Percentiles rank a stretch among this genome's conserved stretches.
Evolutionary conservation across 768 basidiomycete species (phyloP).

Genomic region (Infundibulicybe gibba): DNA sequence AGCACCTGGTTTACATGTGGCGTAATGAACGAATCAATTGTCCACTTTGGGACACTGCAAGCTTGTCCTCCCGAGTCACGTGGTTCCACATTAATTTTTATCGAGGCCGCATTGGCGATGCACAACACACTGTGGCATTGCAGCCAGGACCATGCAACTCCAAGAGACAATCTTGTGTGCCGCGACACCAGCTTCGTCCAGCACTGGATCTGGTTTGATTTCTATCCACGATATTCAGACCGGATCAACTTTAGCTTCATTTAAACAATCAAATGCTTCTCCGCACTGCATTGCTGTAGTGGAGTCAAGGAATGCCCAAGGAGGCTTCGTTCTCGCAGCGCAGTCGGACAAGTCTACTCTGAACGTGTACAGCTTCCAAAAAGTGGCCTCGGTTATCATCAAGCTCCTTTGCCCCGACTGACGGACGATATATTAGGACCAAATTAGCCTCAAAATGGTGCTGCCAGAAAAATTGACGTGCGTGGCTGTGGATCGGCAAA

Average conservation of each 20-base stretch:
- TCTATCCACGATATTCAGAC: slow-evolving; percentile 81
- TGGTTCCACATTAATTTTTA: slow-evolving; percentile 5
- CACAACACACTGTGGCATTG: not conserved
- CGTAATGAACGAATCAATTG: no score
- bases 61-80: slow-evolving; percentile 25
- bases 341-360: slow-evolving; percentile 88
- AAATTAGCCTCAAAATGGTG: slow-evolving; percentile 80
- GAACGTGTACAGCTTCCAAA: slow-evolving; percentile 92
- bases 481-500: slow-evolving; percentile 68
- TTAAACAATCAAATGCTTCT: slow-evolving; percentile 78
- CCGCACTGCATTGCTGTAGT: slow-evolving; percentile 66
- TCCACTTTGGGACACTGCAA: no score
- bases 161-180: slow-evolving; percentile 70
- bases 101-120: not conserved
- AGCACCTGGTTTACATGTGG: not conserved
- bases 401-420: not conserved
- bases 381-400: slow-evolving; percentile 40
- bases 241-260: slow-evolving; percentile 71
- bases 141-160: slow-evolving; percentile 43
- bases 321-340: slow-evolving; percentile 80
- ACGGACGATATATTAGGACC: slow-evolving; percentile 58
- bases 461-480: slow-evolving; percentile 88
- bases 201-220: slow-evolving; percentile 57
- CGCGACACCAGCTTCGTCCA: slow-evolving; percentile 44
- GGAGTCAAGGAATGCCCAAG: slow-evolving; percentile 65